Percentiles rank a stretch among this genome's conserved stretches.
Conservation (phyloP, 1,284 basidiomycete species). For the Cutaneotrichosporon arboriforme region DNA sequence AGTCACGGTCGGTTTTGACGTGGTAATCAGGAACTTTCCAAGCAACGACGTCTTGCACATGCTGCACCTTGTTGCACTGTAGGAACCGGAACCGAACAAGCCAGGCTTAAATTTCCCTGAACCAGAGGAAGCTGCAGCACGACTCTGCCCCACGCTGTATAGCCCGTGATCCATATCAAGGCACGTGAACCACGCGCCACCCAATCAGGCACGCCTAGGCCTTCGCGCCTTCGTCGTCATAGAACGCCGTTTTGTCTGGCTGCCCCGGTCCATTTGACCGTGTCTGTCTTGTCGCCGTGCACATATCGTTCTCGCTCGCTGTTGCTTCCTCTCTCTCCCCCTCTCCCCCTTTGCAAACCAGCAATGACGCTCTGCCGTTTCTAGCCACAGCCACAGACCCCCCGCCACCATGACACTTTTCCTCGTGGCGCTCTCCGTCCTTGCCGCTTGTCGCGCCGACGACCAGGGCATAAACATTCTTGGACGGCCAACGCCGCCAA, state of each 20-base stretch:
- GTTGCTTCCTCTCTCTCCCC: not conserved
- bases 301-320: not conserved
- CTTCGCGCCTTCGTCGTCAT: no score
- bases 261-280: not conserved
- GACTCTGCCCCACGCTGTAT: no score
- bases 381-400: not conserved
- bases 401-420: not conserved
- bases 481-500: conserved; percentile 8
- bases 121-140: no score
- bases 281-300: not conserved
- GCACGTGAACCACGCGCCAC: no score
- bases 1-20: no score
- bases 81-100: not conserved
- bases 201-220: no score
- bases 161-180: no score
- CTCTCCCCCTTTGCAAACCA: not conserved
- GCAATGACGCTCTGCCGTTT: not conserved
- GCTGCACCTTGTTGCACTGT: not conserved
- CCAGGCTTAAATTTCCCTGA: no score
- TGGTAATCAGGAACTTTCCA: no score
- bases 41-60: not conserved
- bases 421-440: not conserved
- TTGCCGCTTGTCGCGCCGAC: not conserved
- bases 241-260: no score
- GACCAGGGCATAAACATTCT: not conserved